Evolutionary conservation across 441 rosid species (phyloP).

Genomic region (Mallotus repandus): DNA sequence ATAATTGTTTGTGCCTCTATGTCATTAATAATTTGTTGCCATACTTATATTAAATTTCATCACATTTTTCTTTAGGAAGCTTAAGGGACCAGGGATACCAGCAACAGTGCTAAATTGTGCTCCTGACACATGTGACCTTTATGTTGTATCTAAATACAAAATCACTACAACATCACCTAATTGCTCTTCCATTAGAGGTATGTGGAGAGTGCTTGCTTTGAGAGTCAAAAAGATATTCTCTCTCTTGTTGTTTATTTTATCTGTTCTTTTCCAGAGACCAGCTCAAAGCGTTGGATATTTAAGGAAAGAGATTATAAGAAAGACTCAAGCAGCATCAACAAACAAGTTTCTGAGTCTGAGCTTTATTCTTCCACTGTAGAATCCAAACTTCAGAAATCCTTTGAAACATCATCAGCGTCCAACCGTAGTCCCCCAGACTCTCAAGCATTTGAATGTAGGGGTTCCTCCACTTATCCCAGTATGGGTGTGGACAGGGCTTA

Average conservation of each 20-base stretch:
- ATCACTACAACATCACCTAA: constrained; percentile 47
- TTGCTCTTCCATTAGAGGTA: constrained; percentile 36
- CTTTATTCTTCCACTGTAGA: constrained; percentile 34
- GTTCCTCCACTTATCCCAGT: constrained; percentile 27
- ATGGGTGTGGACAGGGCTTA: constrained; percentile 27
- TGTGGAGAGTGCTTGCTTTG: constrained; percentile 15
- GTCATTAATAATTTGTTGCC: neutral
- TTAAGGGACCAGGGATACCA: constrained; percentile 56
- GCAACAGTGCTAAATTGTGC: constrained; percentile 47
- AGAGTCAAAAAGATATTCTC: constrained; percentile 5
- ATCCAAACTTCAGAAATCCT: constrained; percentile 31
- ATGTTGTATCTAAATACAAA: constrained; percentile 48
- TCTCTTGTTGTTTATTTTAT: constrained; percentile 12
- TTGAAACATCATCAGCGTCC: constrained; percentile 36
- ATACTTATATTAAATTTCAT: constrained; percentile 18
- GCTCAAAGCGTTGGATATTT: constrained; percentile 30
- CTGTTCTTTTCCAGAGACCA: constrained; percentile 33
- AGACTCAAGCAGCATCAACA: constrained; percentile 31
- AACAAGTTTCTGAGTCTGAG: constrained; percentile 31
- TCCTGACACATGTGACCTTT: constrained; percentile 50
- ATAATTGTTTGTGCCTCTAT: neutral
- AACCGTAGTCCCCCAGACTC: constrained; percentile 34
- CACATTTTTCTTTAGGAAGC: constrained; percentile 40
- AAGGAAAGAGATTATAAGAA: constrained; percentile 33
- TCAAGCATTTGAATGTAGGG: constrained; percentile 30